Evolutionary conservation across 257 asterid species (phyloP).

Genomic region (Lantana camara): DNA sequence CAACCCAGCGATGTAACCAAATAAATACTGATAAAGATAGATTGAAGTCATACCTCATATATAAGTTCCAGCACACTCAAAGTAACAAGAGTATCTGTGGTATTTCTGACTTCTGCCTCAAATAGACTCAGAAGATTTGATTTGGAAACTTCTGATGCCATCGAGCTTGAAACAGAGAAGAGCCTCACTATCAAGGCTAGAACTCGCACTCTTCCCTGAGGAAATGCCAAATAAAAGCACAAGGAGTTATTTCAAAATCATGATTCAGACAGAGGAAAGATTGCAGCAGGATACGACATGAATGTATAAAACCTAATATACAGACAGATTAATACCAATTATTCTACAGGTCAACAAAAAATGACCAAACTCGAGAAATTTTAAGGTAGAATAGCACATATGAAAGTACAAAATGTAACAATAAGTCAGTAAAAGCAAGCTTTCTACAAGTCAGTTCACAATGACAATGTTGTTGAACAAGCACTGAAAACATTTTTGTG

Average conservation of each 20-base stretch:
- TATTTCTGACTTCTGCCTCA: conserved; percentile 71
- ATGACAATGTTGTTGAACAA: background rate
- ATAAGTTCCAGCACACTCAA: conserved; percentile 87
- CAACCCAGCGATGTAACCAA: conserved; percentile 18
- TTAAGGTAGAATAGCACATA: conserved; percentile 11
- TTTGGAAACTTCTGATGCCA: conserved; percentile 68
- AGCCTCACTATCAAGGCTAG: conserved; percentile 90
- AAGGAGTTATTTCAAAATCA: conserved; percentile 11
- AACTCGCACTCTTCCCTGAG: conserved; percentile 86
- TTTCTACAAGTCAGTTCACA: conserved; percentile 12
- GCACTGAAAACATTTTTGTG: background rate
- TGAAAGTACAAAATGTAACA: background rate
- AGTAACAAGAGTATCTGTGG: conserved; percentile 72
- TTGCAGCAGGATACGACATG: conserved; percentile 13
- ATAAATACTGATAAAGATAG: conserved; percentile 21
- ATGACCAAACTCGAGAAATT: conserved; percentile 17
- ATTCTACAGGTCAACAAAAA: conserved; percentile 17
- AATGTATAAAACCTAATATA: conserved; percentile 1
- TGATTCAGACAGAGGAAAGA: conserved; percentile 14
- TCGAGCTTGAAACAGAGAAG: conserved; percentile 76
- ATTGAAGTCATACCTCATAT: conserved; percentile 64
- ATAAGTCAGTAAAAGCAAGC: conserved; percentile 10
- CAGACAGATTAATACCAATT: conserved; percentile 11
- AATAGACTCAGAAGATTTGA: conserved; percentile 75
- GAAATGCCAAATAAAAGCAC: conserved; percentile 31